Conservation (phyloP, 768 basidiomycete genomes). For the Tulasnella sp. region DNA sequence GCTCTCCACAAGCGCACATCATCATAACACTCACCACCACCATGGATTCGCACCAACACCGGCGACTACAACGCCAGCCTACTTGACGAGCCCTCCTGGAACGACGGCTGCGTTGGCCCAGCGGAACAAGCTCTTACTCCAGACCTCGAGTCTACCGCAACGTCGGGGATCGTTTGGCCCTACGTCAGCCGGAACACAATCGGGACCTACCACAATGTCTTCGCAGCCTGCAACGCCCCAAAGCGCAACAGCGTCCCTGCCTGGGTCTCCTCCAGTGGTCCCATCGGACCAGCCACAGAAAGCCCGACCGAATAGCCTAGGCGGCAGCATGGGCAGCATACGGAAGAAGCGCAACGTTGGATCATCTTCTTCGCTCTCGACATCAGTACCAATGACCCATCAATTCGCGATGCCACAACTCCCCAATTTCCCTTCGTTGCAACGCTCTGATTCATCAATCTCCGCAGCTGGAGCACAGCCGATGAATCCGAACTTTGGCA, state of each 20-base stretch:
- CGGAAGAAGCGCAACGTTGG: conserved; percentile 2
- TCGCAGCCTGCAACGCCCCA: conserved; percentile 4
- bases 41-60: neutral
- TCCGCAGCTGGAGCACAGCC: too few species aligned
- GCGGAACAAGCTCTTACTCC: conserved; percentile 5
- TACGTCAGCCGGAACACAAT: conserved; percentile 1
- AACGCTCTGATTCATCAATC: too few species aligned
- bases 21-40: neutral
- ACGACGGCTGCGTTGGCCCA: neutral
- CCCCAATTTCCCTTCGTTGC: too few species aligned
- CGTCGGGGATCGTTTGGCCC: conserved; percentile 6
- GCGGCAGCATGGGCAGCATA: neutral
- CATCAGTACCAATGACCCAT: neutral
- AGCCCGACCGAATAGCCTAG: neutral
- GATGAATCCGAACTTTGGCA: too few species aligned
- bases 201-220: neutral
- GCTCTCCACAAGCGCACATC: conserved; percentile 5
- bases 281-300: neutral
- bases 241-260: conserved; percentile 1
- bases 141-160: neutral
- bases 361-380: conserved; percentile 1
- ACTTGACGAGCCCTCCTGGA: neutral
- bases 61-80: neutral
- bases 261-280: neutral
- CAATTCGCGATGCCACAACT: too few species aligned